Evolutionary conservation across 306 rosid genomes (phyloP), one percentile per base, ranked within the genome.

Genomic region (Prunus persica): DNA sequence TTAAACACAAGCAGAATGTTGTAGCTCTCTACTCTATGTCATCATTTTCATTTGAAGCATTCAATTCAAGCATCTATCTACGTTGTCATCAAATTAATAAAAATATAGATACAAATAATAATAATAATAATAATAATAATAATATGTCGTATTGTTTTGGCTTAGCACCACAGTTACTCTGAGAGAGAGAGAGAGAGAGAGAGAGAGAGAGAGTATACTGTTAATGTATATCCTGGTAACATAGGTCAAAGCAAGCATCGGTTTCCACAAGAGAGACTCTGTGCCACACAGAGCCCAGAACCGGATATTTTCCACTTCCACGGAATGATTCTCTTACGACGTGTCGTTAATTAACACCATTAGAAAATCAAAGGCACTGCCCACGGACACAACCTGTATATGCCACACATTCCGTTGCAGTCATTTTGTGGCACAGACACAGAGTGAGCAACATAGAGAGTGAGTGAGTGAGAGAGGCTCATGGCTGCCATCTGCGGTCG

Each of bases 401-500:
- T 73, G 69, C 69, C 77, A 16, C 69, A 27, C 46, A 45, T 34
- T 51, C 52, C 11, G 6, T 34, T 16, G 60, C 67, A 24, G 50
- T 71, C 20, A 43, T 54, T 64, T 54, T 43, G 78, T 50, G 73
- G 12, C 54, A 38, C 76, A 34, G 20, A 6, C 71, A 41, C 54
- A 11, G 52, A 11, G 51, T 41, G 69, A 51, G 46, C 2, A 15
- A 46, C 14, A 46, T 50, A 41, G 45, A 52, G 27, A 11, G 47
- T 56, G 63, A 65, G 73, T 54, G 22, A 67, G 70, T 65, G 58
- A 73, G 65, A 57, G 57, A 73, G 80, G 76, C 58, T 74, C 51
- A 74, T 49, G 87, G 72, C 89, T 66, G 93, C 95, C 71, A 67
- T 91, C 30, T 78, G 87, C 79, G 85, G 85, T 80, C 86, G 91